Evolutionary conservation across 805 yeast species (phyloP).

Genomic region (Candida sanyiensis): DNA sequence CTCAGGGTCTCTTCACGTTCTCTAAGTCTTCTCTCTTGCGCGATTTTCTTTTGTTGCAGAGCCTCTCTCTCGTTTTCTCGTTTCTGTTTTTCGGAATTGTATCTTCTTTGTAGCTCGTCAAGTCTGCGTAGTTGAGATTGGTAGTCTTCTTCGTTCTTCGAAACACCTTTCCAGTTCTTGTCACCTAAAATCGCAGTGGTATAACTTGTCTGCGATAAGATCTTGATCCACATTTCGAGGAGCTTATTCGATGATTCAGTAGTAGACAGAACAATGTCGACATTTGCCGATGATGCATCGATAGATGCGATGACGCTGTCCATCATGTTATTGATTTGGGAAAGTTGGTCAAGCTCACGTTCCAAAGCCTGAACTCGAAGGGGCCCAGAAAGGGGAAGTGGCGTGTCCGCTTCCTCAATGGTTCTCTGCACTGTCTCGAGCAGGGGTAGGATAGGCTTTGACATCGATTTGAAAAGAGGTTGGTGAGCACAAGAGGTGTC

Average conservation of each 20-base stretch:
- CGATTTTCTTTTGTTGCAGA: constrained; percentile 13
- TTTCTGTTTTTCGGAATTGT: constrained; percentile 20
- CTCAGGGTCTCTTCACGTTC: constrained; percentile 25
- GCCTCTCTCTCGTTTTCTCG: constrained; percentile 24
- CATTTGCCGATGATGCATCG: constrained; percentile 16
- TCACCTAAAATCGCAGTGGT: constrained; percentile 43
- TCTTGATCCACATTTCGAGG: constrained; percentile 54
- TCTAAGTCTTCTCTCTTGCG: constrained; percentile 18
- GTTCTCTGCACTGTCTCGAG: constrained; percentile 10
- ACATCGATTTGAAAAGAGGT: constrained; percentile 3
- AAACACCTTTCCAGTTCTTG: constrained; percentile 34
- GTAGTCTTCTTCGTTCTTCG: constrained; percentile 22
- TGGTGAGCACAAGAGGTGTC: neutral
- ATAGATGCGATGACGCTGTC: constrained; percentile 21
- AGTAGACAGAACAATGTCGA: constrained; percentile 25
- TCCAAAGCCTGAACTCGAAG: constrained; percentile 20
- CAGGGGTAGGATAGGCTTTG: constrained; percentile 7
- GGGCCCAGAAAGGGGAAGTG: constrained; percentile 15
- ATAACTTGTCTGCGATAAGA: constrained; percentile 56
- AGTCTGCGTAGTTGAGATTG: constrained; percentile 24
- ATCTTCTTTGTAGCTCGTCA: constrained; percentile 26
- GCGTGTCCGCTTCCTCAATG: constrained; percentile 12
- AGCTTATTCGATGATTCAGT: constrained; percentile 44
- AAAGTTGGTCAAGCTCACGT: constrained; percentile 20
- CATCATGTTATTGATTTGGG: constrained; percentile 16